Conservation (phyloP, 768 basidiomycete species). For the Hericium rajendrae region DNA sequence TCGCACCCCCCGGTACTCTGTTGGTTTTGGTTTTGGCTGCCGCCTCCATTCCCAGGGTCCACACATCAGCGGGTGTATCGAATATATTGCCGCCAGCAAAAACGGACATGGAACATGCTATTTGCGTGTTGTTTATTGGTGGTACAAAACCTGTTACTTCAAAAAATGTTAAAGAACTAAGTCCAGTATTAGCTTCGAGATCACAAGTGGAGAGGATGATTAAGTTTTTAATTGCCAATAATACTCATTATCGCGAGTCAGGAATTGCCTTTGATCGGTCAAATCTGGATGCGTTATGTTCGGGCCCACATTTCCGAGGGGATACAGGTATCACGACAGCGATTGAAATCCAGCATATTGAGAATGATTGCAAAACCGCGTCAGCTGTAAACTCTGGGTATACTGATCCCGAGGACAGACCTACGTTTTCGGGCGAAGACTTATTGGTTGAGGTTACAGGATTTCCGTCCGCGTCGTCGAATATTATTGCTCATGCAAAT, state of each 20-base stretch:
- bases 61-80: no score
- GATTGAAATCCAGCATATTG: not conserved
- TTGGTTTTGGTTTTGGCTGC: no score
- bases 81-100: not conserved
- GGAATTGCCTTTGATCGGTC: not conserved
- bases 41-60: no score
- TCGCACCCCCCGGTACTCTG: no score
- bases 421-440: no score
- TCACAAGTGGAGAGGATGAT: not conserved
- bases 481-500: not conserved
- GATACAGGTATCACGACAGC: not conserved
- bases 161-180: not conserved
- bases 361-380: no score
- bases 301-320: not conserved
- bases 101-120: not conserved
- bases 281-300: not conserved
- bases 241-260: not conserved
- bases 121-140: not conserved
- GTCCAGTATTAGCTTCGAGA: not conserved
- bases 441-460: not conserved
- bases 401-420: not conserved
- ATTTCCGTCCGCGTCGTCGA: not conserved
- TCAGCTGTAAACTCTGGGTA: not conserved
- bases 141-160: no score
- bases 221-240: not conserved